These are phyloP conservation scores for Nakazawaea ambrosiae DNA, from an alignment of 805 yeast species.

Conservation along the genomic window DNA sequence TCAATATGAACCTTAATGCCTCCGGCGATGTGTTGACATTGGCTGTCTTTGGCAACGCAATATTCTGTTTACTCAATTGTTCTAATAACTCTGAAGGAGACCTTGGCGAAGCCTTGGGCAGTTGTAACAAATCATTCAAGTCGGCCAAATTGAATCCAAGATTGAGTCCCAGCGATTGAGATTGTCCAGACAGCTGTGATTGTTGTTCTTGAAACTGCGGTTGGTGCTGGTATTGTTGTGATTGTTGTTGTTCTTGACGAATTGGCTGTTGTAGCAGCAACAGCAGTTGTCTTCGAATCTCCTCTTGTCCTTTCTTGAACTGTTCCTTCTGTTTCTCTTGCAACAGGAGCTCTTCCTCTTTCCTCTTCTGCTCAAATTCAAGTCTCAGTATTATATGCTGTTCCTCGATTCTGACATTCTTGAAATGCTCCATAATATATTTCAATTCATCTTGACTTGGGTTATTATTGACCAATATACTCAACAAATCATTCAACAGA, in stretches of 20 bases:
- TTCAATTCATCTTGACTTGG: conserved; percentile 24
- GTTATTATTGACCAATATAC: conserved; percentile 24
- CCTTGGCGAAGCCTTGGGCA: neutral
- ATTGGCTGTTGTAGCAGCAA: conserved; percentile 13
- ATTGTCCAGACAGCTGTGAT: conserved; percentile 8
- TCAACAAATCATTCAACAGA: conserved; percentile 36
- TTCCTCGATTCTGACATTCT: conserved; percentile 27
- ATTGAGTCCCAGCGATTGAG: conserved; percentile 2
- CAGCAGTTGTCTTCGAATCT: conserved; percentile 11
- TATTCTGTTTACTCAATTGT: neutral
- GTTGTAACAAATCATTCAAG: conserved; percentile 5
- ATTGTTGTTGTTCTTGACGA: too few relatives aligned
- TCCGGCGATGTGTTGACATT: conserved; percentile 1
- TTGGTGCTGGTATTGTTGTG: conserved; percentile 14
- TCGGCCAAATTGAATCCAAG: conserved; percentile 7
- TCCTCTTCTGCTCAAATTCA: conserved; percentile 15
- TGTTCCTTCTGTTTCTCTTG: too few relatives aligned
- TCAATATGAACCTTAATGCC: conserved; percentile 4
- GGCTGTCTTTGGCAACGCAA: neutral
- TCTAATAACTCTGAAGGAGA: conserved; percentile 1
- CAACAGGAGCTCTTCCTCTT: conserved; percentile 15
- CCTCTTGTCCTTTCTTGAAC: too few relatives aligned
- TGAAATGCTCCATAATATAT: conserved; percentile 24
- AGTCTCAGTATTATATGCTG: conserved; percentile 18
- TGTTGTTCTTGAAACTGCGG: conserved; percentile 10